phyloP scores from a whole-genome alignment of 495 filamentous ascomycete genomes.

The Lindgomyces ingoldianus region DNA sequence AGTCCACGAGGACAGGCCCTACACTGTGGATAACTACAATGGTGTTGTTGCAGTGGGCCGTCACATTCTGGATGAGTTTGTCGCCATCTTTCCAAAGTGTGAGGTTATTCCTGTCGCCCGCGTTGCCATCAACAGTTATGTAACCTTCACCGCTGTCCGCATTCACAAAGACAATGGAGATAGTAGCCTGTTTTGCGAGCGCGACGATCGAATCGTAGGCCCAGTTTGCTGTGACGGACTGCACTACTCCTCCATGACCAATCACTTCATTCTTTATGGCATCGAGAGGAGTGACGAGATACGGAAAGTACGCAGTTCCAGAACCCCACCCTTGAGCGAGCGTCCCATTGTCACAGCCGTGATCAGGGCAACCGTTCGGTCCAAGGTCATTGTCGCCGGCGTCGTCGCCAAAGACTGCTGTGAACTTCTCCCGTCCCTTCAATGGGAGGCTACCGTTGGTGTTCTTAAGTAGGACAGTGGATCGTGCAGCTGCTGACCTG shows the following conservation, averaged over 20 bases:
- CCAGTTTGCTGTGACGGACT: conserved; percentile 76
- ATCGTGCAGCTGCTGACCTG: conserved; percentile 70
- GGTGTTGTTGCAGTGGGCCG: conserved; percentile 80
- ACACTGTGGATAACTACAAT: conserved; percentile 88
- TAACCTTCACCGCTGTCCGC: conserved; percentile 85
- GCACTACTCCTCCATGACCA: conserved; percentile 61
- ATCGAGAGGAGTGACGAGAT: conserved; percentile 82
- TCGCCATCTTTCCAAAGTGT: conserved; percentile 87
- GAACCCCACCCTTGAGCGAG: conserved; percentile 95
- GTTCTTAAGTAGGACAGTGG: conserved; percentile 90
- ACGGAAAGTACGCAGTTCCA: conserved; percentile 87
- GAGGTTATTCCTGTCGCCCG: conserved; percentile 89
- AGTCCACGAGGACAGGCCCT: conserved; percentile 74
- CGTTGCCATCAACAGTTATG: conserved; percentile 79
- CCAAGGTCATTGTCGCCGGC: conserved; percentile 75
- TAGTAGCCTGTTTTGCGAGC: conserved; percentile 66
- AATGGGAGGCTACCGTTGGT: conserved; percentile 70
- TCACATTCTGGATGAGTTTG: conserved; percentile 72
- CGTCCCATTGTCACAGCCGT: conserved; percentile 83
- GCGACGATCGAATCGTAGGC: conserved; percentile 59
- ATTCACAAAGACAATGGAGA: conserved; percentile 86
- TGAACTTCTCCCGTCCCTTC: conserved; percentile 67
- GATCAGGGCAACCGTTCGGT: conserved; percentile 82
- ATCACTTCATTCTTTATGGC: conserved; percentile 77
- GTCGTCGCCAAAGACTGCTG: conserved; percentile 84